These are phyloP conservation scores for Stephanodiscus triporus DNA, from an alignment of 108 stramenopile genomes.

Conservation along the genomic window DNA sequence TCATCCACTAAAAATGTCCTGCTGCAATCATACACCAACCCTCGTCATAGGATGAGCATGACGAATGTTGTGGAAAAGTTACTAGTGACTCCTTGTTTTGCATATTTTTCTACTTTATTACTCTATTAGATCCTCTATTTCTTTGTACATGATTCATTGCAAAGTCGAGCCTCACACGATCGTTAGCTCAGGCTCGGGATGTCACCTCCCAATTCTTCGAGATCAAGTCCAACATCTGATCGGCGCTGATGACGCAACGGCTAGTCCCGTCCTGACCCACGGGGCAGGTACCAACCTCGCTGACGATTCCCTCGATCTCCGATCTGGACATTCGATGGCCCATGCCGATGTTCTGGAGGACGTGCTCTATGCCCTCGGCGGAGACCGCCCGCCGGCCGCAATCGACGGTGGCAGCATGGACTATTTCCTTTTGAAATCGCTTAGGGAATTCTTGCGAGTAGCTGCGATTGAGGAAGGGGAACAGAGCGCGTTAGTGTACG, in stretches of 20 bases:
- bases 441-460: conserved; percentile 57
- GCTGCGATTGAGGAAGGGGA: conserved; percentile 17
- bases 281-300: conserved; percentile 41
- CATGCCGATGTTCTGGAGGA: conserved; percentile 56
- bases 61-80: too few relatives aligned
- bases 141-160: too few relatives aligned
- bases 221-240: not conserved
- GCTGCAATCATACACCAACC: too few relatives aligned
- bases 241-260: not conserved
- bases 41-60: too few relatives aligned
- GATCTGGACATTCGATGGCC: conserved; percentile 40
- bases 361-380: conserved; percentile 44
- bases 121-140: too few relatives aligned
- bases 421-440: conserved; percentile 64
- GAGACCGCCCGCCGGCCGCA: conserved; percentile 3
- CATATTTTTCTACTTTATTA: too few relatives aligned
- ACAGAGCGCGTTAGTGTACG: too few relatives aligned
- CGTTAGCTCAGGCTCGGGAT: too few relatives aligned
- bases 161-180: too few relatives aligned
- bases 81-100: too few relatives aligned
- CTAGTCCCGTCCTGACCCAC: not conserved
- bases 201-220: too few relatives aligned
- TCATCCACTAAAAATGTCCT: too few relatives aligned
- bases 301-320: conserved; percentile 54
- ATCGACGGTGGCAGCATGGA: conserved; percentile 51